These are phyloP conservation scores for Albophoma yamanashiensis DNA, from an alignment of 2,329 filamentous ascomycete species.

Conservation along the genomic window DNA sequence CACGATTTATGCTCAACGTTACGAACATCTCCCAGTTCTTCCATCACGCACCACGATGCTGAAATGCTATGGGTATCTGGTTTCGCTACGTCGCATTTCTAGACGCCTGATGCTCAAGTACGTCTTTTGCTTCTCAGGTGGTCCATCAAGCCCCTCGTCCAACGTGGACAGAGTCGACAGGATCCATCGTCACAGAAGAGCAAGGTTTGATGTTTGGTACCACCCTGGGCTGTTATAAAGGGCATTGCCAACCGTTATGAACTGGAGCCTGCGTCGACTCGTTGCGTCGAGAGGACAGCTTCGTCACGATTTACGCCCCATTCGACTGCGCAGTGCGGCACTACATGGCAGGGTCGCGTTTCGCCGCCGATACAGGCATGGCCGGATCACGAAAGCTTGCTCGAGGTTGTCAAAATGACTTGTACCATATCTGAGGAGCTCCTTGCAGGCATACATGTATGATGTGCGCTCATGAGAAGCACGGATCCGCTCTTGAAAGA, in stretches of 20 bases:
- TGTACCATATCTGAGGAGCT: slow-evolving; percentile 22
- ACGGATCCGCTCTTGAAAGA: slow-evolving; percentile 28
- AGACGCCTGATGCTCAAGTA: slow-evolving; percentile 35
- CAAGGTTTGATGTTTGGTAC: too few relatives aligned
- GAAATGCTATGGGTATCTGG: not conserved
- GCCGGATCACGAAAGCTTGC: slow-evolving; percentile 30
- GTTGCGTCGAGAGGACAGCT: slow-evolving; percentile 28
- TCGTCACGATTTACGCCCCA: slow-evolving; percentile 26
- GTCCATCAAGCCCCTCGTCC: slow-evolving; percentile 32
- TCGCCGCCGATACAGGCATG: slow-evolving; percentile 31
- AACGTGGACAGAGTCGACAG: slow-evolving; percentile 31
- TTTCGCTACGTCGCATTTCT: slow-evolving; percentile 6
- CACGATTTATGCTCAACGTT: not conserved
- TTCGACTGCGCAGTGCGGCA: slow-evolving; percentile 31
- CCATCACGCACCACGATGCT: not conserved
- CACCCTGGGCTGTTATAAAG: too few relatives aligned
- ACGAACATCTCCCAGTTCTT: not conserved
- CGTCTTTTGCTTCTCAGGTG: slow-evolving; percentile 26
- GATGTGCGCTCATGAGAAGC: slow-evolving; percentile 40
- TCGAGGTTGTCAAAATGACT: slow-evolving; percentile 40
- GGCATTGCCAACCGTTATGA: too few relatives aligned
- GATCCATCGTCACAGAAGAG: slow-evolving; percentile 19
- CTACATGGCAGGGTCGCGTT: too few relatives aligned
- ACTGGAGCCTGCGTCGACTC: slow-evolving; percentile 31
- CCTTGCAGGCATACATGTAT: slow-evolving; percentile 33